phyloP scores from a whole-genome alignment of 2,329 filamentous ascomycete genomes.

The Alternaria novae-zelandiae region DNA sequence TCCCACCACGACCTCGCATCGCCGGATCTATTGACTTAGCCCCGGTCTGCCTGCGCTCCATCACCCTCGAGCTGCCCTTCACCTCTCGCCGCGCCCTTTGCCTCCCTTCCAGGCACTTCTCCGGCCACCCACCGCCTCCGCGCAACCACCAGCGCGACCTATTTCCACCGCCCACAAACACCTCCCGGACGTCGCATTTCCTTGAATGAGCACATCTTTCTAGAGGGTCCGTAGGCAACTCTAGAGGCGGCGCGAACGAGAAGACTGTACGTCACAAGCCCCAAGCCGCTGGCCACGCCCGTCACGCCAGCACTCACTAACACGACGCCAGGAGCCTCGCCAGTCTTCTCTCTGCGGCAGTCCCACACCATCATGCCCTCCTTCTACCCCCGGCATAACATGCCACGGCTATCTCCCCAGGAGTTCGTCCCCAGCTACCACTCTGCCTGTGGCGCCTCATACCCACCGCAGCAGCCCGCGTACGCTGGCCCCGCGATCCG shows the following conservation, averaged over 20 bases:
- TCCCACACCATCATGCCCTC: slow-evolving; percentile 56
- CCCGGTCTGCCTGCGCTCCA: slow-evolving; percentile 36
- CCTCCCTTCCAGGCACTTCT: slow-evolving; percentile 15
- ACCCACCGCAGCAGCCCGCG: slow-evolving; percentile 51
- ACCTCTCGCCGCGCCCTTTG: slow-evolving; percentile 20
- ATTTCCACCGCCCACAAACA: slow-evolving; percentile 20
- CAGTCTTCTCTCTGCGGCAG: slow-evolving; percentile 51
- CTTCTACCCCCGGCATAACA: slow-evolving; percentile 56
- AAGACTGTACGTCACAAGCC: slow-evolving; percentile 45
- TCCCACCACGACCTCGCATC: slow-evolving; percentile 23
- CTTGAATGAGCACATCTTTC: slow-evolving; percentile 46
- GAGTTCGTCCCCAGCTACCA: slow-evolving; percentile 55
- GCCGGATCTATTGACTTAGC: slow-evolving; percentile 52
- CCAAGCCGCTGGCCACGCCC: neutral
- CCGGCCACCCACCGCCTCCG: neutral
- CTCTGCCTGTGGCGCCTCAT: slow-evolving; percentile 54
- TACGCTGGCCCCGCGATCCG: slow-evolving; percentile 51
- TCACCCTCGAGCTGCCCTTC: slow-evolving; percentile 13
- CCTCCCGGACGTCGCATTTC: slow-evolving; percentile 26
- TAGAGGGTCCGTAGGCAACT: slow-evolving; percentile 42
- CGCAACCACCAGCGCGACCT: slow-evolving; percentile 17
- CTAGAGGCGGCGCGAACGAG: slow-evolving; percentile 49
- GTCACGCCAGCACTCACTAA: slow-evolving; percentile 23
- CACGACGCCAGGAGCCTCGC: slow-evolving; percentile 43
- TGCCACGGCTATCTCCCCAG: slow-evolving; percentile 57